phyloP scores from a whole-genome alignment of 2,329 filamentous ascomycete species.

The Bimuria novae-zelandiae region DNA sequence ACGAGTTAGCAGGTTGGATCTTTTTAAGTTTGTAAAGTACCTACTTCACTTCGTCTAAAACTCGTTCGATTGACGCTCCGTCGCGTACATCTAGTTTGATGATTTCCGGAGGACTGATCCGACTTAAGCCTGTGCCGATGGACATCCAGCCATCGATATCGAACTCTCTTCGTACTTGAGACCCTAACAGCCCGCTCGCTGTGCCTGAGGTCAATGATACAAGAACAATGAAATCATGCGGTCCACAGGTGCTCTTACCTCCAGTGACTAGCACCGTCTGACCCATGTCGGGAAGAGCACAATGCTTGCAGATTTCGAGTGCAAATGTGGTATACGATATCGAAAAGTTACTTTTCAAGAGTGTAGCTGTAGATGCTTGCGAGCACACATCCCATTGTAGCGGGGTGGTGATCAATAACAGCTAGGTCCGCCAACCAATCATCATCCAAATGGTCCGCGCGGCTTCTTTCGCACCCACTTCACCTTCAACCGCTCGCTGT shows the following conservation, averaged over 20 bases:
- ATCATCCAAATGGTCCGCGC: background rate
- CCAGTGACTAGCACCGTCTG: slow-evolving; percentile 76
- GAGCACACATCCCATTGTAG: too few species aligned
- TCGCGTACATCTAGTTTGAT: slow-evolving; percentile 58
- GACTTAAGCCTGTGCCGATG: slow-evolving; percentile 62
- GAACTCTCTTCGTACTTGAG: slow-evolving; percentile 76
- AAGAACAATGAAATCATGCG: background rate
- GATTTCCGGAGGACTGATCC: slow-evolving; percentile 71
- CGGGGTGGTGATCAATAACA: too few species aligned
- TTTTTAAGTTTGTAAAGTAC: slow-evolving; percentile 11
- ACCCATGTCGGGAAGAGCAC: slow-evolving; percentile 42
- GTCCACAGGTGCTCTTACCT: slow-evolving; percentile 46
- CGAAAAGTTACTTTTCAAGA: too few species aligned
- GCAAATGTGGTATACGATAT: too few species aligned
- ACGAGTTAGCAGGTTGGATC: background rate
- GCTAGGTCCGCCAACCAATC: slow-evolving; percentile 1
- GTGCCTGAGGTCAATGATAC: background rate
- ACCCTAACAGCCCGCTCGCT: slow-evolving; percentile 78
- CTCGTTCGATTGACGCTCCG: slow-evolving; percentile 49
- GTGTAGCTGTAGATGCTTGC: too few species aligned
- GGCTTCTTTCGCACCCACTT: slow-evolving; percentile 15
- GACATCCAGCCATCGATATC: slow-evolving; percentile 63
- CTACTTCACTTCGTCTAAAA: slow-evolving; percentile 59
- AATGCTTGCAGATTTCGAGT: too few species aligned
- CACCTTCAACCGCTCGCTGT: slow-evolving; percentile 19